Evolutionary conservation across 495 filamentous ascomycete genomes (phyloP), one percentile per base, ranked within the genome.

Genomic region (Xylaria acuta): DNA sequence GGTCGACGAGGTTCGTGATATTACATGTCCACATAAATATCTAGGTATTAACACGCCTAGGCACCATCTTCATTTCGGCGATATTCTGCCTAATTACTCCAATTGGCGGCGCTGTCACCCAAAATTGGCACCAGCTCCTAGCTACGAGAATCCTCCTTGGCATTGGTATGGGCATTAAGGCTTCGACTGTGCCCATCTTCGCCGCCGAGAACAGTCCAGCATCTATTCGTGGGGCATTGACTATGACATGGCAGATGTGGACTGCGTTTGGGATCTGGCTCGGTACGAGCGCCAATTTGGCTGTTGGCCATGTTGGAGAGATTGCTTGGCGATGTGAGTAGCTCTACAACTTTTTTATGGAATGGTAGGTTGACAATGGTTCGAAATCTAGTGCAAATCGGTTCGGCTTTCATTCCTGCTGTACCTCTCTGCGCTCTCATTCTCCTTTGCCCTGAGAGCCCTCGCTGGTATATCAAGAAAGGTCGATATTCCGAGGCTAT

Each of bases 341-440:
- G 25, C 18, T 54, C 12, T n/a, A 18, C 25, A 25, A n/a, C 34
- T 30, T 43, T 11, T 34, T 38, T 16, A 59, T 20, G 14, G 20
- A 22, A 47, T 40, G n/a, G 14, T 1, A n/a, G 20, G 40, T 43
- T 72, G 38, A 72, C 51, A 22, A 34, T 32, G 9, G 8, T 12
- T 41, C 18, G 32, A 34, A 64, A 51, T 38, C 12, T 47, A 79
- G 77, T 91, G 22, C 90, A 92, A 76, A 74, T 92, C 36, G 90
- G 86, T 5, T 90, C 89, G 30, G 88, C 89, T 8, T 92, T 92
- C 77, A 88, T 93, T 64, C 92, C 92, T n/a, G 89, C 92, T 12
- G 74, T 93, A 32, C 90, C 90, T 25, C 83, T 93, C 7, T 67
- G 88, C 12, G 58, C 89, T 64, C 88, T 89, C 41, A 88, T 93